Percentiles rank a stretch among this genome's conserved stretches.
Evolutionary conservation across 2,329 filamentous ascomycete genomes (phyloP).

Genomic region (Colletotrichum eleusines): DNA sequence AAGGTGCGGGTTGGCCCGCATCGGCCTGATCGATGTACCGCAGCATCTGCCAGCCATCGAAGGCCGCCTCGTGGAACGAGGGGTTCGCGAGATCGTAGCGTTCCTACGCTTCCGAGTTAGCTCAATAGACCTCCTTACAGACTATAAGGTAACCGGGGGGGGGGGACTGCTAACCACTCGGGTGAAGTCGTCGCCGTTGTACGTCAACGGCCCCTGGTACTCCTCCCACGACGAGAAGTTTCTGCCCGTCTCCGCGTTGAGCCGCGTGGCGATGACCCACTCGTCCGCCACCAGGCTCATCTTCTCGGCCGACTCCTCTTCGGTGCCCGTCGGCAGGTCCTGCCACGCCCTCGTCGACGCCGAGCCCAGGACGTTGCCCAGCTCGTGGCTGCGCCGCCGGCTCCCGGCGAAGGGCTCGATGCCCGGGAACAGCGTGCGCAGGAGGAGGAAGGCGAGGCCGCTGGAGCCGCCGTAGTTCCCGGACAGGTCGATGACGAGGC

Average conservation of each 20-base stretch:
- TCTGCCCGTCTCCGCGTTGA: constrained; percentile 16
- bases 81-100: constrained; percentile 29
- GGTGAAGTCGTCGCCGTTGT: constrained; percentile 17
- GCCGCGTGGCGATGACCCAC: constrained; percentile 16
- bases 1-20: not conserved
- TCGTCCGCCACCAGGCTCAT: constrained; percentile 6
- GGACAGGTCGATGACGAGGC: constrained; percentile 22
- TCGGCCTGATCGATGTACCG: constrained; percentile 18
- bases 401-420: constrained; percentile 24
- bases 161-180: constrained; percentile 1
- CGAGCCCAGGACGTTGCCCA: constrained; percentile 25
- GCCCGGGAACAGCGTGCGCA: constrained; percentile 23
- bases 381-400: constrained; percentile 21
- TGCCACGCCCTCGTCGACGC: constrained; percentile 12
- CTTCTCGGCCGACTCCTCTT: not conserved
- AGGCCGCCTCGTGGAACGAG: constrained; percentile 12
- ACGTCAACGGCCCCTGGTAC: constrained; percentile 11
- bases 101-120: constrained; percentile 8
- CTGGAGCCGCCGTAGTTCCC: constrained; percentile 32
- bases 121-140: not conserved
- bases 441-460: constrained; percentile 12
- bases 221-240: constrained; percentile 31
- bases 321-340: not conserved
- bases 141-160: not conserved
- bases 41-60: constrained; percentile 25